These are phyloP conservation scores for Colletotrichum sp. DNA, from an alignment of 2,329 filamentous ascomycete genomes.

Conservation along the genomic window DNA sequence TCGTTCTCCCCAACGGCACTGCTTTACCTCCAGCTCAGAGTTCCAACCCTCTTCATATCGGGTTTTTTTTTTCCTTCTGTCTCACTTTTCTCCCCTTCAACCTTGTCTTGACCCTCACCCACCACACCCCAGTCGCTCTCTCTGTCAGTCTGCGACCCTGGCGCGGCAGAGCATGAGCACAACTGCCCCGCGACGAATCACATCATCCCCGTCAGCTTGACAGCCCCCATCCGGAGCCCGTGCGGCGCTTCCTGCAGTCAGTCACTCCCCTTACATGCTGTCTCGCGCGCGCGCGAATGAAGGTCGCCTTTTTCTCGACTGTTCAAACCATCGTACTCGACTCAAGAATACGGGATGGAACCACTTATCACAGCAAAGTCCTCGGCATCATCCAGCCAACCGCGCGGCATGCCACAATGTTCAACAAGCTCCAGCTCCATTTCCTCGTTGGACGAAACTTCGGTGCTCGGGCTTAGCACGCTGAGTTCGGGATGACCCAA, in stretches of 20 bases:
- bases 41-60: background rate
- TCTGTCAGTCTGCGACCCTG: slow-evolving; percentile 13
- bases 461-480: background rate
- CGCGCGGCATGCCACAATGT: background rate
- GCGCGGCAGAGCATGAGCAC: background rate
- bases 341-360: background rate
- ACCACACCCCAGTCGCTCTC: background rate
- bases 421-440: background rate
- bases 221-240: slow-evolving; percentile 4
- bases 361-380: background rate
- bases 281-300: background rate
- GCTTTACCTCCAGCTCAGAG: background rate
- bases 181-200: background rate
- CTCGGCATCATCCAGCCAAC: background rate
- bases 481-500: background rate
- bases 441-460: background rate
- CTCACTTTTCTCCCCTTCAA: background rate
- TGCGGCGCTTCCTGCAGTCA: slow-evolving; percentile 7
- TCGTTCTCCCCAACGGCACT: background rate
- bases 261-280: background rate
- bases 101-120: background rate
- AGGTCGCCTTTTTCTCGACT: background rate
- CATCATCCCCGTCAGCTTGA: background rate
- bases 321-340: background rate
- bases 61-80: background rate